Evolutionary conservation across 139 green algal species (phyloP).

Genomic region (Axilococcus clingmanii): DNA sequence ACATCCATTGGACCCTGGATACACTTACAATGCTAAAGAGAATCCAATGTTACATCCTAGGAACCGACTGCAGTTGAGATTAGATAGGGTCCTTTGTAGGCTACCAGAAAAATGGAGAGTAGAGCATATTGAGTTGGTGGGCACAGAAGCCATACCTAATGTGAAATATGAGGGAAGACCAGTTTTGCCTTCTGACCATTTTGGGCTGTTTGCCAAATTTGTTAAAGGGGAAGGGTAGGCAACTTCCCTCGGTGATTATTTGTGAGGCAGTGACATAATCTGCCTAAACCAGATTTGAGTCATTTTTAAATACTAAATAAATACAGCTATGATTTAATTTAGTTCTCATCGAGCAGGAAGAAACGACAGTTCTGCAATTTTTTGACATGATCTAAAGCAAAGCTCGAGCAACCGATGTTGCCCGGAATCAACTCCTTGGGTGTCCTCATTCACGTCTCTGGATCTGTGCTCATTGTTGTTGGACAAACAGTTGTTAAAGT

Average conservation of each 20-base stretch:
- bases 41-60: slow-evolving; percentile 66
- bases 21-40: slow-evolving; percentile 37
- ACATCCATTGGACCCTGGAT: slow-evolving; percentile 21
- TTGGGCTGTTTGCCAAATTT: slow-evolving; percentile 35
- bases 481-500: slow-evolving; percentile 33
- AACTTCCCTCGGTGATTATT: too few relatives aligned
- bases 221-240: background rate
- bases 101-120: slow-evolving; percentile 29
- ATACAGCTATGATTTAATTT: too few relatives aligned
- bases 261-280: too few relatives aligned
- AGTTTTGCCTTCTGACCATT: slow-evolving; percentile 56
- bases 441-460: slow-evolving; percentile 27
- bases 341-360: too few relatives aligned
- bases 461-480: slow-evolving; percentile 35
- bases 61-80: slow-evolving; percentile 9
- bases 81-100: slow-evolving; percentile 32
- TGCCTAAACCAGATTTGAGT: too few relatives aligned
- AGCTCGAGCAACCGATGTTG: too few relatives aligned
- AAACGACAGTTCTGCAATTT: too few relatives aligned
- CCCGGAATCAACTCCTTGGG: too few relatives aligned
- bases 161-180: slow-evolving; percentile 22
- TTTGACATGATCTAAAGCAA: too few relatives aligned
- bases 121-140: slow-evolving; percentile 32
- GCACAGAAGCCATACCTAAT: slow-evolving; percentile 30
- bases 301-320: too few relatives aligned